A percentile compares a stretch with the other conserved stretches of the same genome.
Conservation (phyloP, 1,284 basidiomycete genomes). For the Apiotrichum sp. region DNA sequence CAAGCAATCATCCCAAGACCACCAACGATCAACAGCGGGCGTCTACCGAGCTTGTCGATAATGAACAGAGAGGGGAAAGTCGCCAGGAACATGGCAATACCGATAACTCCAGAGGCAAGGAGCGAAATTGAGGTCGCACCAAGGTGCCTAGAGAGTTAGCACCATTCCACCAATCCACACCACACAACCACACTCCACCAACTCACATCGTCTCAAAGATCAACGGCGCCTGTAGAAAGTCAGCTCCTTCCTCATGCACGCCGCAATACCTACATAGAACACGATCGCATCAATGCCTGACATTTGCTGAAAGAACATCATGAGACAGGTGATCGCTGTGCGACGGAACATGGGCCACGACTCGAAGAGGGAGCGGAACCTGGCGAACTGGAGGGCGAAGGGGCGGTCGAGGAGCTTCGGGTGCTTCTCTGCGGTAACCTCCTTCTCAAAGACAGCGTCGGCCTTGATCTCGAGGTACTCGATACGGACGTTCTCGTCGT, state of each 20-base stretch:
- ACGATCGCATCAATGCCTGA: conserved; percentile 28
- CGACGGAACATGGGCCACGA: conserved; percentile 28
- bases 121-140: conserved; percentile 29
- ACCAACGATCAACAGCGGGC: conserved; percentile 22
- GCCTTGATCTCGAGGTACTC: conserved; percentile 74
- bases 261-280: conserved; percentile 12
- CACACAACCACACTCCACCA: not conserved
- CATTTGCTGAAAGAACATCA: conserved; percentile 45
- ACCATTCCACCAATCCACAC: too few species aligned
- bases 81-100: conserved; percentile 34
- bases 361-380: conserved; percentile 14
- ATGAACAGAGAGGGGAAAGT: conserved; percentile 32
- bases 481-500: conserved; percentile 62
- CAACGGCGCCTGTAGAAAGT: conserved; percentile 8
- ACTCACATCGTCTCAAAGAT: conserved; percentile 14
- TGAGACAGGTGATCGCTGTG: conserved; percentile 39
- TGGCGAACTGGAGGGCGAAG: conserved; percentile 13
- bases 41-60: conserved; percentile 29
- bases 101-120: conserved; percentile 41
- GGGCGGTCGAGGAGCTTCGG: conserved; percentile 13
- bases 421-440: conserved; percentile 12
- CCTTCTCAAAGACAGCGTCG: conserved; percentile 55
- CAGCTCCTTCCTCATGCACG: too few species aligned
- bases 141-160: conserved; percentile 18
- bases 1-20: conserved; percentile 23